These are phyloP conservation scores for Aspergillus tamarii DNA, from an alignment of 2,329 filamentous ascomycete genomes.

Conservation along the genomic window DNA sequence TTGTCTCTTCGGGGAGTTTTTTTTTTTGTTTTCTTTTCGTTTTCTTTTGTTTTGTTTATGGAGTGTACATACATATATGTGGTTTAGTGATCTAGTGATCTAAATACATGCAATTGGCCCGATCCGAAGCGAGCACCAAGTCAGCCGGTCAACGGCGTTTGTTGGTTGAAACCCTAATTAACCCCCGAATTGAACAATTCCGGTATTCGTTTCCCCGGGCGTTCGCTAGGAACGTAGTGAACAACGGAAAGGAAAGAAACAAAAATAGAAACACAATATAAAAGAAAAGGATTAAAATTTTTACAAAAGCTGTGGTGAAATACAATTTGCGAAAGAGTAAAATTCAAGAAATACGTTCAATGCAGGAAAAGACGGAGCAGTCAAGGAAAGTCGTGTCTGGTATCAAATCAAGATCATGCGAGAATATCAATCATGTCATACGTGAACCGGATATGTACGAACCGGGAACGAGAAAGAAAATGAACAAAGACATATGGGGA, in stretches of 20 bases:
- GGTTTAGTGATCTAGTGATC: neutral
- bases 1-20: too few species aligned
- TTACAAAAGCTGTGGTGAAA: neutral
- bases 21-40: too few species aligned
- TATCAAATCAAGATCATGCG: neutral
- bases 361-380: neutral
- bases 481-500: neutral
- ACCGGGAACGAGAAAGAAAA: neutral
- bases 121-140: neutral
- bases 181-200: neutral
- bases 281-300: neutral
- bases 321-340: neutral
- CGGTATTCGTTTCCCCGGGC: neutral
- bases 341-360: neutral
- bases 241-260: neutral
- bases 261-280: neutral
- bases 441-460: neutral
- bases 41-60: neutral
- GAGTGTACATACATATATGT: neutral
- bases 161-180: neutral
- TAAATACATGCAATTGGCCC: neutral
- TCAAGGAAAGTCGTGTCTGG: neutral
- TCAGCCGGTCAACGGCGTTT: neutral
- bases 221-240: neutral
- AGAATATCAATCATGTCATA: neutral